Conservation (phyloP, 2,329 filamentous ascomycete genomes). For the Aspergillus sp. region DNA sequence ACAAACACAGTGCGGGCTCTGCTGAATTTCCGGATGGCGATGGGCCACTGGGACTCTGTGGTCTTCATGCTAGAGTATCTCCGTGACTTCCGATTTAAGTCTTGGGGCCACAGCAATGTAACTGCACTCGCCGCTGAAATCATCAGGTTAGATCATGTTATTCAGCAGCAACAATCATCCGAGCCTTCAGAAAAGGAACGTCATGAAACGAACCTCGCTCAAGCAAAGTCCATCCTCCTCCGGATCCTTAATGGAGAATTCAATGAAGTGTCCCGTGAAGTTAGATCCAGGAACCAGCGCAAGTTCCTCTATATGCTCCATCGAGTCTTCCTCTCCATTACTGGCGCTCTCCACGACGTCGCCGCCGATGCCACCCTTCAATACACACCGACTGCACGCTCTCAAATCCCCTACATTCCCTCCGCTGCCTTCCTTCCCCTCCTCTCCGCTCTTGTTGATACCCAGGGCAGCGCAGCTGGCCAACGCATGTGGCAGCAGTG, state of each 20-base stretch:
- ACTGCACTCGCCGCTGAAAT: conserved; percentile 38
- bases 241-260: conserved; percentile 37
- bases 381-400: conserved; percentile 11
- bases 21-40: conserved; percentile 33
- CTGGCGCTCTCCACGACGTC: conserved; percentile 31
- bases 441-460: conserved; percentile 55
- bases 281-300: conserved; percentile 26
- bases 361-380: conserved; percentile 20
- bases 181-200: conserved; percentile 8
- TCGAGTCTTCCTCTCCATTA: conserved; percentile 31
- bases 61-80: conserved; percentile 33
- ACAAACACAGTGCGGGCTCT: conserved; percentile 37
- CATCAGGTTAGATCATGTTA: conserved; percentile 37
- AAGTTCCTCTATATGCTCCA: conserved; percentile 29
- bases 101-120: conserved; percentile 41
- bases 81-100: conserved; percentile 31
- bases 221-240: conserved; percentile 33
- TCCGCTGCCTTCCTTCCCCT: conserved; percentile 51
- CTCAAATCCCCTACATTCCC: conserved; percentile 30
- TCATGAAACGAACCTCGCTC: conserved; percentile 19
- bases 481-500: conserved; percentile 50
- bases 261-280: conserved; percentile 22
- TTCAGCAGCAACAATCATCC: conserved; percentile 12
- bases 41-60: conserved; percentile 36
- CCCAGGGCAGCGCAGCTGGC: conserved; percentile 49